Evolutionary conservation across 345 rosid species (phyloP).

Genomic region (Erysimum cheiranthoides): DNA sequence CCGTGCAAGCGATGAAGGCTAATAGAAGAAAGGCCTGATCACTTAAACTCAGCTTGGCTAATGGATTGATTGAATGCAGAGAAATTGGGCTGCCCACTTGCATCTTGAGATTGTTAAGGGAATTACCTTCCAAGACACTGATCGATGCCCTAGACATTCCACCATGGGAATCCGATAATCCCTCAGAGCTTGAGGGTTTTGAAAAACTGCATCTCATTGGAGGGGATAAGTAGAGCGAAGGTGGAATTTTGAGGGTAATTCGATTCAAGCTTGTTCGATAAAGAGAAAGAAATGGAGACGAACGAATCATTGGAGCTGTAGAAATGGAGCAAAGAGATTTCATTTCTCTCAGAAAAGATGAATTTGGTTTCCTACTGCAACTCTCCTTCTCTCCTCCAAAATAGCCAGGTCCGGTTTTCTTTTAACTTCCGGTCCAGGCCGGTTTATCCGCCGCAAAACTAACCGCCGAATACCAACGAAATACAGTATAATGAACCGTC

Average conservation of each 20-base stretch:
- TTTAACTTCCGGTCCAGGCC: background rate
- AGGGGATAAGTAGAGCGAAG: slow-evolving; percentile 28
- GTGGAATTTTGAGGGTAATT: slow-evolving; percentile 31
- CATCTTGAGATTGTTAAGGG: slow-evolving; percentile 50
- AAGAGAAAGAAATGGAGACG: slow-evolving; percentile 30
- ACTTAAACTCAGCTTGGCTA: slow-evolving; percentile 56
- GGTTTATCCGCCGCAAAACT: background rate
- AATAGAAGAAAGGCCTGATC: slow-evolving; percentile 82
- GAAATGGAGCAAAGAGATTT: slow-evolving; percentile 44
- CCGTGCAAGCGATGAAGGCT: slow-evolving; percentile 87
- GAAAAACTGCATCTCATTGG: slow-evolving; percentile 40
- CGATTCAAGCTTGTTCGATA: slow-evolving; percentile 36
- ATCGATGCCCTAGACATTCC: slow-evolving; percentile 39
- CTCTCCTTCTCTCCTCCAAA: background rate
- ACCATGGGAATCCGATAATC: slow-evolving; percentile 1
- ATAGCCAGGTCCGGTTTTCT: slow-evolving; percentile 11
- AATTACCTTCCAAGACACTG: slow-evolving; percentile 40
- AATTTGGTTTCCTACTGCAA: slow-evolving; percentile 16
- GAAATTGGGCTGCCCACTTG: slow-evolving; percentile 58
- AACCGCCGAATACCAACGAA: background rate
- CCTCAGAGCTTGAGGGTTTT: slow-evolving; percentile 37
- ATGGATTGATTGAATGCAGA: slow-evolving; percentile 50
- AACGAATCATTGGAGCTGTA: slow-evolving; percentile 38
- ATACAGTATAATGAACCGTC: too few species aligned
- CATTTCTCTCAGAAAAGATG: slow-evolving; percentile 40